Evolutionary conservation across 805 yeast genomes (phyloP), one percentile per base, ranked within the genome.

Genomic region (Wickerhamomyces alni): DNA sequence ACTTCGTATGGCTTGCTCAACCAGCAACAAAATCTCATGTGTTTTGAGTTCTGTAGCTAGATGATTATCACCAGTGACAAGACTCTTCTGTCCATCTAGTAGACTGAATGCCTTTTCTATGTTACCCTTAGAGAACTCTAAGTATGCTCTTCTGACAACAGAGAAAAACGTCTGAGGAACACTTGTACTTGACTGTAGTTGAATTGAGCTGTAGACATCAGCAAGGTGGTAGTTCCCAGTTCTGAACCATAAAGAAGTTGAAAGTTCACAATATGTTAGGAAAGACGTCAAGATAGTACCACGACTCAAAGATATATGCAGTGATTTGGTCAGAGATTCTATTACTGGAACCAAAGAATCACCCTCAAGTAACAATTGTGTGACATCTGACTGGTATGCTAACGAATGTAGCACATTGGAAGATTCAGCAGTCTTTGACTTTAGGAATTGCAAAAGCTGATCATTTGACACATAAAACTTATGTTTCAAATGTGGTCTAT

Each of bases 361-460:
- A 8, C 83, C 80, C 47, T 70, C 74, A 34, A 73, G 54, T 58
- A 81, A 63, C 25, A 70, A 47, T 42, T 78, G 75, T 3, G 74
- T 56, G 0, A 83, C 75, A 50, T 83, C 87, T 45, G 77, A 77
- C 46, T 80, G 79, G 53, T 75, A 80, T 9, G 87, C 79, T 54
- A 76, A 69, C 2, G 89, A 74, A 39, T 61, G 57, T n/a, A 64
- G 58, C 5, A 57, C 42, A 2, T 35, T 30, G 2, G 59, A 48
- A 19, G 52, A 48, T n/a, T 58, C 62, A 16, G 45, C 59, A 4
- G 61, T 42, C 25, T 58, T 54, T 2, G 57, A 43, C 37, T 63
- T 63, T 33, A 65, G 47, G 51, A 82, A 83, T 40, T 75, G 77
- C 18, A 85, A 61, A 11, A 87, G 71, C 52, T 83, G 89, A 42